Evolutionary conservation across 371 early-diverging fungal genomes (phyloP), one percentile per base, ranked within the genome.

Genomic region (Haplosporangium sp.): DNA sequence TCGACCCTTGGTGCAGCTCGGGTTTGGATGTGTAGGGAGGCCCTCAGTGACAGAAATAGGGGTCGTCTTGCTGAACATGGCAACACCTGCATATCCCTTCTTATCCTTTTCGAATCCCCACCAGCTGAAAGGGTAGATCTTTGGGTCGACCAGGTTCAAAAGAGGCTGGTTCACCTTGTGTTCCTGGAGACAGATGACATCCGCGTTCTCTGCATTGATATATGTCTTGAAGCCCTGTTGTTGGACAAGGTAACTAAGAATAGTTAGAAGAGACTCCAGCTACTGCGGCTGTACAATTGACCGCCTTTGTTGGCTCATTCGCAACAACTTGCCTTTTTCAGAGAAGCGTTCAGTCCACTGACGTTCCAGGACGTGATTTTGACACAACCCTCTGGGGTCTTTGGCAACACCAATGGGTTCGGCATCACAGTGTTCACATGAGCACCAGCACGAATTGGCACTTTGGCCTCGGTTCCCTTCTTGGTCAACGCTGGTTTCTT

Each of bases 321-420:
- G 29, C 29, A 29, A 29, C 29, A 29, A 29, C 29, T 29, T 29
- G 29, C 90, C 83, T 97, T 97, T 55, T 94, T 94, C 52, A 93
- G 65, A 36, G 92, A 82, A 0, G 96, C 89, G 12, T 85, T 83
- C 21, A 96, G 67, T 11, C 92, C 88, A 58, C 90, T 90, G 29
- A 97, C 94, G 68, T 96, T 97, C 83, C 87, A 97, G 14, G 94
- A 89, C 10, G 88, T 90, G 38, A 97, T 76, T 67, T 94, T 96
- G 70, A 90, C 64, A 13, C 86, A 77, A 21, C 84, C 89, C 12
- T 82, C 80, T 1, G 84, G 86, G 4, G 82, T 57, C 9, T 86
- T 81, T 45, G 74, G 76, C 58, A 87, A 88, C 21, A 63, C 62
- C 61, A 90, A 81, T 16, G 74, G 67, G 0, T 77, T 85, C 41